Evolutionary conservation across 495 filamentous ascomycete genomes (phyloP).

Genomic region (Hypoxylon perforatum): DNA sequence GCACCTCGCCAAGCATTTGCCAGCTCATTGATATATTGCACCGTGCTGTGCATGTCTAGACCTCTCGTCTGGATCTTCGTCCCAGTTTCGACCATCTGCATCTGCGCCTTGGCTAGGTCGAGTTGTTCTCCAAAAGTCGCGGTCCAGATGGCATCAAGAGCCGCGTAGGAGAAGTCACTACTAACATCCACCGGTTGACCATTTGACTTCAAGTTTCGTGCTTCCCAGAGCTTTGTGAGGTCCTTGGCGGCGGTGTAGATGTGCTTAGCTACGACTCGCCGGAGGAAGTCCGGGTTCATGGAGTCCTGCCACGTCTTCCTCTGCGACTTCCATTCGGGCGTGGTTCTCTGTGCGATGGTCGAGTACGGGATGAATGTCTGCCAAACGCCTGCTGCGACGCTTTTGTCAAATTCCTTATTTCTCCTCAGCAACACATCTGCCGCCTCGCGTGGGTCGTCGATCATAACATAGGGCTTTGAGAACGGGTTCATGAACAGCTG

Average conservation of each 20-base stretch:
- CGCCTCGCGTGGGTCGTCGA: constrained; percentile 47
- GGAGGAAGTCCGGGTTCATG: constrained; percentile 48
- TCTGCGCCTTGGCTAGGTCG: constrained; percentile 34
- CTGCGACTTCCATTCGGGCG: constrained; percentile 44
- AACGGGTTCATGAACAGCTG: constrained; percentile 41
- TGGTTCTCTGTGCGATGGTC: constrained; percentile 41
- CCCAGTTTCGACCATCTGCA: constrained; percentile 30
- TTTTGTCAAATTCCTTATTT: constrained; percentile 47
- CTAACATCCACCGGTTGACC: constrained; percentile 40
- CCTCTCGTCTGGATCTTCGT: constrained; percentile 15
- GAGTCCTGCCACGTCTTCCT: constrained; percentile 48
- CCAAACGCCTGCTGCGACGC: constrained; percentile 26
- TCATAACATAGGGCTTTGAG: constrained; percentile 35
- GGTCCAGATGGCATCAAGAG: constrained; percentile 53
- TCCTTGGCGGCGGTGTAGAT: constrained; percentile 42
- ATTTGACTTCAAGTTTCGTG: constrained; percentile 34
- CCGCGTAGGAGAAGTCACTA: constrained; percentile 46
- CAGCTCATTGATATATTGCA: constrained; percentile 39
- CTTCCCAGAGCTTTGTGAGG: constrained; percentile 49
- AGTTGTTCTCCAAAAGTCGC: constrained; percentile 43
- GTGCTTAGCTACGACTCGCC: constrained; percentile 44
- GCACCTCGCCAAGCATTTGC: constrained; percentile 23
- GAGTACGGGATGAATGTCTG: constrained; percentile 40
- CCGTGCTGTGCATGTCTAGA: constrained; percentile 30
- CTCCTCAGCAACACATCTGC: constrained; percentile 46